A percentile compares a stretch with the other conserved stretches of the same genome.
Evolutionary conservation across 2,329 filamentous ascomycete genomes (phyloP).

Genomic region (Fusarium robinianum): DNA sequence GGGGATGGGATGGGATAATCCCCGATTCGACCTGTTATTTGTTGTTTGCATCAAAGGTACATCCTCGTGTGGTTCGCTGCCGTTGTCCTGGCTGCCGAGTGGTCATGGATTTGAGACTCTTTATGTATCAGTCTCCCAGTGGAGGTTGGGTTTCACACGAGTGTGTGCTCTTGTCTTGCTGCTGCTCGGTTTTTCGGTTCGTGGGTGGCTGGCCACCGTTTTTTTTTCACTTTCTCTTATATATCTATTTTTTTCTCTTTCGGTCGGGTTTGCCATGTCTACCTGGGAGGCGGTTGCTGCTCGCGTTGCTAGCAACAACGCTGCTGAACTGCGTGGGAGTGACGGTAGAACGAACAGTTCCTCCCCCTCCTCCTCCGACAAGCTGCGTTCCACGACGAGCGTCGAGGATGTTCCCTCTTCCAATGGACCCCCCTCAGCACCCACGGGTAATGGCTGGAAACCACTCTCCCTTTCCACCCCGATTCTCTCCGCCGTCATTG

Average conservation of each 20-base stretch:
- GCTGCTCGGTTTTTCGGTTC: neutral
- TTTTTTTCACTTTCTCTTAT: neutral
- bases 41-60: no score
- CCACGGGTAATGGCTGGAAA: constrained; percentile 22
- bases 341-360: neutral
- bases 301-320: constrained; percentile 13
- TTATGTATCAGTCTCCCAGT: no score
- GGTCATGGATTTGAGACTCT: no score
- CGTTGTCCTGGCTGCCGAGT: no score
- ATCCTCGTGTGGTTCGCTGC: no score
- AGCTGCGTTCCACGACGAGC: neutral
- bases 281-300: constrained; percentile 26
- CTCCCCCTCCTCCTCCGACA: constrained; percentile 3
- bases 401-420: neutral
- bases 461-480: constrained; percentile 34
- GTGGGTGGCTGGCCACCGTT: constrained; percentile 17
- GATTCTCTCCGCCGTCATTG: constrained; percentile 45
- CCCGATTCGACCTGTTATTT: no score
- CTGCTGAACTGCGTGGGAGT: constrained; percentile 4
- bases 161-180: neutral
- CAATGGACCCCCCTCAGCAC: neutral
- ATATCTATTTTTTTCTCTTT: neutral
- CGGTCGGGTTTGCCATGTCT: constrained; percentile 11
- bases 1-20: no score
- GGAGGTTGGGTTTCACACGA: no score